These are phyloP conservation scores for Phytopythium delawarense DNA, from an alignment of 352 stramenopile genomes.

Conservation along the genomic window DNA sequence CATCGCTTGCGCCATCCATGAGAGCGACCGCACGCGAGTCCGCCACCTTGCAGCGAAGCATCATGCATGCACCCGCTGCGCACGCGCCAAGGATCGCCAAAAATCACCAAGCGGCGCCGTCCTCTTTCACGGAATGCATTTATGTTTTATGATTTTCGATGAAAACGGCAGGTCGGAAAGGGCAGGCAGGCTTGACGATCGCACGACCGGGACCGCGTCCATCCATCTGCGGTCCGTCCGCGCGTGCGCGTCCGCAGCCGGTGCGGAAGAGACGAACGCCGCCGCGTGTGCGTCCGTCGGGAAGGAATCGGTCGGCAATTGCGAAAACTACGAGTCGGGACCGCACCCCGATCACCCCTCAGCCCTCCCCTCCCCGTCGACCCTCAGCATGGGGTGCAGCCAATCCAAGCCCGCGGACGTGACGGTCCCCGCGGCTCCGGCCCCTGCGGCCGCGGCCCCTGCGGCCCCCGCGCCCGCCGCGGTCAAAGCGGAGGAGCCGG, in stretches of 20 bases:
- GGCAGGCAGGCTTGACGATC: no score
- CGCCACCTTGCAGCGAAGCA: no score
- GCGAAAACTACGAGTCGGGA: not conserved
- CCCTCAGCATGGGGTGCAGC: conserved; percentile 28
- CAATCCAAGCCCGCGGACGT: conserved; percentile 34
- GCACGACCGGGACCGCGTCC: not conserved
- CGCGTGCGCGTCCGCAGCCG: not conserved
- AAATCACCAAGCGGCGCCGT: no score
- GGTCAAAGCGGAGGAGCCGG: conserved; percentile 3
- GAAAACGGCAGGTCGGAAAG: no score
- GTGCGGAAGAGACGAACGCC: not conserved
- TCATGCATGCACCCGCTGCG: no score
- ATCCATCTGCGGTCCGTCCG: not conserved
- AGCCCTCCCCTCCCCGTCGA: not conserved
- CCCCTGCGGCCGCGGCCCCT: not conserved
- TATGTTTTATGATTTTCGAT: no score
- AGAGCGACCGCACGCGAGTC: no score
- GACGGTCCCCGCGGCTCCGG: conserved; percentile 5
- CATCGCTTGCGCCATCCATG: no score
- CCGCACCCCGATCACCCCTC: no score
- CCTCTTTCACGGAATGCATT: no score
- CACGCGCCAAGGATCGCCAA: no score
- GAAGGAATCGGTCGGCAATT: not conserved
- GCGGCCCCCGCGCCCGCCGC: not conserved
- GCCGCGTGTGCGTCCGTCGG: no score